Base-by-base conservation (phyloP, 2,329 filamentous ascomycete species). In the Scedosporium aurantiacum region DNA sequence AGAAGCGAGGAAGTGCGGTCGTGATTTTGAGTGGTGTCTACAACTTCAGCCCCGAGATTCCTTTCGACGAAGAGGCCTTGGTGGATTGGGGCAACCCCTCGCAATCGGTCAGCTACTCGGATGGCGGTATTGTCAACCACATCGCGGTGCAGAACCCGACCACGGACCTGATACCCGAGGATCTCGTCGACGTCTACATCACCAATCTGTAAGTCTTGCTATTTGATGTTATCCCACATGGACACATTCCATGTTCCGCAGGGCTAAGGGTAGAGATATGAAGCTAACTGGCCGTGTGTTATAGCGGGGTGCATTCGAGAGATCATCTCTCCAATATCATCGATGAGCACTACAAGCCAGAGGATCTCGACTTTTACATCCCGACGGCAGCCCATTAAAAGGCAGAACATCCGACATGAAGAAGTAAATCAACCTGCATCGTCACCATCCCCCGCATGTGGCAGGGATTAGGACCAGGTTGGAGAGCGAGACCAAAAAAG, bases 1-100 rank as follows among this genome's bases (percentile, higher is more conserved):
- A 88, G 70, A 86, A 88, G 66, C 88, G 92, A 68, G 85, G 87
- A 65, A 90, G 88, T 25, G 89, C 91, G 0, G 92, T 99, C 18
- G 86, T 97, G 25, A 90, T 95, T 2, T 83, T 99, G 52, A 89
- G 88, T 60, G 93, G 91, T 37, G 87, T 97, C 21, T 97, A 97
- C 79, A 96, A 96, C 75, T 83, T 99, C 61, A 95, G 90, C 67
- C 92, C 94, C 0, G 86, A 95, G 63, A 93, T 91, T 68, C 89
- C 91, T 1, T 92, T 91, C 68, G 86, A 94, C 68, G 86, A 89
- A 60, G 88, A 91, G 65, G 84, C 86, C 4, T 77, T 96, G 63
- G 89, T 96, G 63, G 93, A 97, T 74, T 91, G 91, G 76, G 93
- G 91, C 16, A 86, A 92, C 70, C 85, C 91, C 1, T 86, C 87